A percentile compares a stretch with the other conserved stretches of the same genome.
These are phyloP conservation scores for Huiozyma sinensis DNA, from an alignment of 805 yeast species.

Conservation along the genomic window DNA sequence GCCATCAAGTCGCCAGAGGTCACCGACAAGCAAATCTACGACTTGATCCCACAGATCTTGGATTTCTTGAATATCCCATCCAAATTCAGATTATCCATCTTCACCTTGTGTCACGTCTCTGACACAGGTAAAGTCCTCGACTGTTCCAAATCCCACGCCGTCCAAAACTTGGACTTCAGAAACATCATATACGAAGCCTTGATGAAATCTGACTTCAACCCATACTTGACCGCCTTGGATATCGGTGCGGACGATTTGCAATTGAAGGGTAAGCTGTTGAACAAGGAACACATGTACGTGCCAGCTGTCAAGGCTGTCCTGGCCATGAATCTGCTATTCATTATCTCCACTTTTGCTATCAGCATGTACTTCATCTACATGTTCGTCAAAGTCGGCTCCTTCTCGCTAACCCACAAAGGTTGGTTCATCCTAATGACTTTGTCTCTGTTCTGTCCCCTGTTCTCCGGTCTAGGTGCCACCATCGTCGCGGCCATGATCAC, in stretches of 20 bases:
- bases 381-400: slow-evolving; percentile 2
- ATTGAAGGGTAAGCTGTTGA: slow-evolving; percentile 22
- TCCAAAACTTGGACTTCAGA: slow-evolving; percentile 26
- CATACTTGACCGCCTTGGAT: slow-evolving; percentile 22
- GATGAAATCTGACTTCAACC: slow-evolving; percentile 21
- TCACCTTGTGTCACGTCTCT: slow-evolving; percentile 22
- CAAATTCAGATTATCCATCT: slow-evolving; percentile 22
- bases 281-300: slow-evolving; percentile 23
- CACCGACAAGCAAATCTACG: slow-evolving; percentile 13
- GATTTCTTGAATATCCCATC: slow-evolving; percentile 20
- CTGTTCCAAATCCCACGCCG: slow-evolving; percentile 24
- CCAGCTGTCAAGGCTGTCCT: slow-evolving; percentile 25
- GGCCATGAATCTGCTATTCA: slow-evolving; percentile 20
- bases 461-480: slow-evolving; percentile 22
- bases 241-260: slow-evolving; percentile 19
- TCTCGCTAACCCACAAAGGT: slow-evolving; percentile 5
- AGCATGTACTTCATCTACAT: slow-evolving; percentile 6
- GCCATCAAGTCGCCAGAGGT: slow-evolving; percentile 10
- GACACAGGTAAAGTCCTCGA: slow-evolving; percentile 11
- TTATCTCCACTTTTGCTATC: slow-evolving; percentile 17
- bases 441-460: slow-evolving; percentile 17
- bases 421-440: slow-evolving; percentile 13
- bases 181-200: slow-evolving; percentile 22
- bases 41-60: slow-evolving; percentile 18
- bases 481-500: slow-evolving; percentile 20